Base-by-base conservation (phyloP, 2,329 filamentous ascomycete species). In the Diplodia mutila region DNA sequence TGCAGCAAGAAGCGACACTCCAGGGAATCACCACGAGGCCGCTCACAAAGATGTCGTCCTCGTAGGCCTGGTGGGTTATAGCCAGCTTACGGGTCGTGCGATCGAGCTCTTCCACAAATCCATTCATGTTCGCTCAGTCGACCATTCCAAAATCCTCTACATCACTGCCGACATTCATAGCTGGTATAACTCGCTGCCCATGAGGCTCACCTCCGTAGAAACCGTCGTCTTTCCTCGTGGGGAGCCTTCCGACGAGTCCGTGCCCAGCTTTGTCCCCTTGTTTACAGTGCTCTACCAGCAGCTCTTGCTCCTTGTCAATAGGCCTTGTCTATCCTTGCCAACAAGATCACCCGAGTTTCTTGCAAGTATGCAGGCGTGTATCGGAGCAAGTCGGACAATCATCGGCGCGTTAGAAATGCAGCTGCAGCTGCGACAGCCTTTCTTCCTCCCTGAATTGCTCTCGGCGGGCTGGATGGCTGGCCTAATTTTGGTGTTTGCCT, bases 61-160 rank as follows among this genome's bases (percentile, higher is more conserved):
- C 21, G 39, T 51, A 4, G 66, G 49, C 29, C 34, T 67, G 37
- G 66, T 67, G 4, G 66, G 66, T n/a, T 67, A 67, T 12, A 67
- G 66, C n/a, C 49, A 63, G 39, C 49, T 67, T 16, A 67, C 66
- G 3, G 66, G 66, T 18, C 59, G 57, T 8, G 66, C 59, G 4
- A 59, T 67, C 34, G 66, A 67, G 49, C 66, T 67, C 16, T 67
- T 67, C 37, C 66, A 67, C 57, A 67, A 67, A 39, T 67, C 66
- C 18, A 64, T 67, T n/a, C 57, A 67, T 23, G 66, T 67, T 23
- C 66, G 66, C 7, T 63, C 66, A 39, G 66, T 67, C 18, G 66
- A 67, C n/a, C 66, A 67, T 27, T 54, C 46, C 8, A 67, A 67
- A 27, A 67, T 67, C 14, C 59, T 64, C 6, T 63, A 63, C 51